A percentile compares a stretch with the other conserved stretches of the same genome.
Conservation (phyloP, 768 basidiomycete genomes). For the Collybia sordida region DNA sequence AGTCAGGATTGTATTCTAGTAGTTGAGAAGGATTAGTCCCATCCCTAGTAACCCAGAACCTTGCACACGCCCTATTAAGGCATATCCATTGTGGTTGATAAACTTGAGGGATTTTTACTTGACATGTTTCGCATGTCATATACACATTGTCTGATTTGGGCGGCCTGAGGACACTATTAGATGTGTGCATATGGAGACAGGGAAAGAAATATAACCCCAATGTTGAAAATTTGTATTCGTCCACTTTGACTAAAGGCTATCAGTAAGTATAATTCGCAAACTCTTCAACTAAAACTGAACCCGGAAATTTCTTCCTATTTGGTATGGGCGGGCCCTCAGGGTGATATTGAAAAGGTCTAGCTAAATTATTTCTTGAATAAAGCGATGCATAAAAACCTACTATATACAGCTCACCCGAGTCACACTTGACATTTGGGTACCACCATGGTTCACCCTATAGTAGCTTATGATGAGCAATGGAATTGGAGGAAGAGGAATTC, state of each 20-base stretch:
- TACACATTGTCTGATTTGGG: slow-evolving; percentile 16
- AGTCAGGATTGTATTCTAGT: slow-evolving; percentile 48
- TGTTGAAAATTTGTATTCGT: neutral
- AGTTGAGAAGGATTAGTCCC: slow-evolving; percentile 26
- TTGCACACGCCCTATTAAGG: slow-evolving; percentile 53
- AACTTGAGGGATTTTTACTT: slow-evolving; percentile 44
- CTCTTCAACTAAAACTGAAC: too few species aligned
- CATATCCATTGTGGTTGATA: slow-evolving; percentile 64
- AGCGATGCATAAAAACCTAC: neutral
- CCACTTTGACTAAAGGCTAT: neutral
- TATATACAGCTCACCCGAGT: neutral
- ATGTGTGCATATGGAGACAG: neutral
- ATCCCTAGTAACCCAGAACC: slow-evolving; percentile 48
- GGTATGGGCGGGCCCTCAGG: too few species aligned
- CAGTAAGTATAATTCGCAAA: neutral
- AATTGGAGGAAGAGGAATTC: neutral
- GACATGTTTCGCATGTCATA: slow-evolving; percentile 43
- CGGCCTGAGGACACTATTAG: slow-evolving; percentile 11
- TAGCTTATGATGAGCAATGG: neutral
- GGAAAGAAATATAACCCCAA: neutral
- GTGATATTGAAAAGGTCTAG: too few species aligned
- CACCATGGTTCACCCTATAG: slow-evolving; percentile 49
- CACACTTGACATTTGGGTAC: slow-evolving; percentile 16
- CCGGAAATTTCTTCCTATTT: too few species aligned
- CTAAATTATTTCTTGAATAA: too few species aligned